Percentiles rank a stretch among this genome's conserved stretches.
Conservation (phyloP, 2,329 filamentous ascomycete genomes). For the Sporothrix protearum region DNA sequence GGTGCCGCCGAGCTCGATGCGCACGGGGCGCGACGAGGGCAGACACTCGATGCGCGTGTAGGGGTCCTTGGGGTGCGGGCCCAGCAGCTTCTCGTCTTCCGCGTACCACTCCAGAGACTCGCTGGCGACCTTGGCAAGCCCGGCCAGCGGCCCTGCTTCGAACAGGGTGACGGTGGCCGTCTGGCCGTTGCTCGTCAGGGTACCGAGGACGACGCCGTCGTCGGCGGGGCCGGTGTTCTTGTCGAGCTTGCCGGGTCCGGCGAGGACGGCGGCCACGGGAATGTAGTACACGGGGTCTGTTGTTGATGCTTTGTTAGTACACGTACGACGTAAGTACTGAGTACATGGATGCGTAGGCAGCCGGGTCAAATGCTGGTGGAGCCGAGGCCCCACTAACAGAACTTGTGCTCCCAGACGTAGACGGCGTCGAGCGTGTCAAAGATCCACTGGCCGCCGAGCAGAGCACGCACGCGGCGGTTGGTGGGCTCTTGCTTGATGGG, state of each 20-base stretch:
- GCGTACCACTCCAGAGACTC: constrained; percentile 38
- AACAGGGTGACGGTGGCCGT: constrained; percentile 30
- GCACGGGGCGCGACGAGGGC: constrained; percentile 50
- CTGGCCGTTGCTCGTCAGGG: constrained; percentile 24
- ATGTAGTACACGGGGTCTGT: constrained; percentile 37
- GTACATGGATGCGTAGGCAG: too few relatives aligned
- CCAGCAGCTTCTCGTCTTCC: constrained; percentile 38
- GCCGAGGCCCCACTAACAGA: too few relatives aligned
- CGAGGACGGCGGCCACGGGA: constrained; percentile 30
- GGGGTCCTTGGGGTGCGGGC: constrained; percentile 60
- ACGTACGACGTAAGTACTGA: too few relatives aligned
- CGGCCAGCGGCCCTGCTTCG: constrained; percentile 24
- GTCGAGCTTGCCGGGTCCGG: constrained; percentile 20
- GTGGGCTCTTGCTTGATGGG: constrained; percentile 35
- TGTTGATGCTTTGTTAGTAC: not conserved
- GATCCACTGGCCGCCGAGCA: constrained; percentile 33
- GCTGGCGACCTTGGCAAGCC: constrained; percentile 29
- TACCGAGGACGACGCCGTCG: constrained; percentile 28
- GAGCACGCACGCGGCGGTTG: constrained; percentile 35
- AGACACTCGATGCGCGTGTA: constrained; percentile 63
- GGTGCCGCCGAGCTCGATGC: constrained; percentile 47
- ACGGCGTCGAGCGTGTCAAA: constrained; percentile 36
- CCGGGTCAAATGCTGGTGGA: too few relatives aligned
- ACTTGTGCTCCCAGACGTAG: constrained; percentile 39
- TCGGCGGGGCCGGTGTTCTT: constrained; percentile 10